Base-by-base conservation (phyloP, 176 grass and related monocot genomes). In the Panicum miliaceum region DNA sequence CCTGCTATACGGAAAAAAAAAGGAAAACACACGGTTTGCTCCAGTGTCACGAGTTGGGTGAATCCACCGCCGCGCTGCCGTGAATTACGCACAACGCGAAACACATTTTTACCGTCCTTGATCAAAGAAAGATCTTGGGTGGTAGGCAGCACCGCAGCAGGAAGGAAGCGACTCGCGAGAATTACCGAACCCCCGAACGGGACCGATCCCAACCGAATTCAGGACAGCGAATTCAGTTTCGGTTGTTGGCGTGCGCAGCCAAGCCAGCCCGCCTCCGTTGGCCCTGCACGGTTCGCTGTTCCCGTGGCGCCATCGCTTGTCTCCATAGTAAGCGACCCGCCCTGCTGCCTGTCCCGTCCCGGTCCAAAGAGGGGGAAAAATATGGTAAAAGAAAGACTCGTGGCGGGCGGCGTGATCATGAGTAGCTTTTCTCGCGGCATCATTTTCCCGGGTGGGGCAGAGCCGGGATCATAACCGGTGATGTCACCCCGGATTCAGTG, bases 381-480 rank as follows among this genome's bases (percentile, higher is more conserved):
- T 47, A 38, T 79, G 35, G 37, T n/a, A 57, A 13, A 62, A 78
- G 2, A 46, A 71, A 78, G 43, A 71, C 25, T 42, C 27, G 32
- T 25, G 57, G 15, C 3, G 1, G 19, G 65, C 8, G 42, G 19
- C 54, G 52, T 18, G 63, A 71, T 77, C 10, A 64, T 82, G 46
- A 48, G 26, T 48, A 78, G 73, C 73, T 86, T 86, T 90, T 68
- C 73, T 32, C 5, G 1, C 1, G 7, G 18, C 79, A 90, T 90
- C 88, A 83, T 90, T 86, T 83, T 74, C 32, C 8, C 0, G 29
- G 50, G 58, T 84, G 83, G 88, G 83, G 15, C 51, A 14, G 41
- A 36, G 78, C 37, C 37, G 32, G 78, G 73, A 90, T 83, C 67
- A n/a, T 73, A 69, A 54, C 22, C 57, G 45, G 64, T 86, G 83